A percentile compares a stretch with the other conserved stretches of the same genome.
These are phyloP conservation scores for Coprinopsis marcescibilis DNA, from an alignment of 768 basidiomycete genomes.

Conservation along the genomic window DNA sequence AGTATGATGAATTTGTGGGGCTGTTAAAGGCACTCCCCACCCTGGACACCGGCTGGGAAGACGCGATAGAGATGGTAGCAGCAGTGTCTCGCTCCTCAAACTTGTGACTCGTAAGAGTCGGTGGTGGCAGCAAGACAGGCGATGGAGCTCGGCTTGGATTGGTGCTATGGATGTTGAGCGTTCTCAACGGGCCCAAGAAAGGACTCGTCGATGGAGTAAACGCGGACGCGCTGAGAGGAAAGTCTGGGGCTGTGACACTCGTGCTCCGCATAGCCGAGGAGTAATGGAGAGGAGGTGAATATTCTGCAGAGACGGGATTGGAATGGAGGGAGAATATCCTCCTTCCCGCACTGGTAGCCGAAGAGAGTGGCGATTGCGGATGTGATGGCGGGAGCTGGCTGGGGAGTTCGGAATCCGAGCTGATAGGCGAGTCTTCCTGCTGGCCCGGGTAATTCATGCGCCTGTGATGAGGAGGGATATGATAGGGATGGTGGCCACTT, in stretches of 20 bases:
- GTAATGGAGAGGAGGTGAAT: slow-evolving; percentile 26
- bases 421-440: slow-evolving; percentile 58
- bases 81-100: slow-evolving; percentile 5
- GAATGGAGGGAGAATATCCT: slow-evolving; percentile 16
- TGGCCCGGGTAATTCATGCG: slow-evolving; percentile 21
- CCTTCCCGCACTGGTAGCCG: slow-evolving; percentile 23
- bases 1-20: slow-evolving; percentile 17
- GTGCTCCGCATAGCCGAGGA: slow-evolving; percentile 25
- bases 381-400: slow-evolving; percentile 23
- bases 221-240: slow-evolving; percentile 16
- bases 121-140: slow-evolving; percentile 59
- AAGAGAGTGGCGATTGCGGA: slow-evolving; percentile 28
- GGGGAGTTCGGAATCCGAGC: slow-evolving; percentile 57
- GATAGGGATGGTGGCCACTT: slow-evolving; percentile 39
- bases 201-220: slow-evolving; percentile 74
- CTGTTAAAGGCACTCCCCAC: slow-evolving; percentile 25
- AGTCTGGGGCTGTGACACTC: slow-evolving; percentile 26
- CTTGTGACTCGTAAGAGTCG: slow-evolving; percentile 13
- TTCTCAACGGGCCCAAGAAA: slow-evolving; percentile 72
- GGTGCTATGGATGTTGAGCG: slow-evolving; percentile 68
- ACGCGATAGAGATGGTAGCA: slow-evolving; percentile 13
- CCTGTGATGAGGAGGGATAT: slow-evolving; percentile 29
- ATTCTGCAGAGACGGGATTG: slow-evolving; percentile 18
- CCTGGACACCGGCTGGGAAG: slow-evolving; percentile 17
- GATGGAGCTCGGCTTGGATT: slow-evolving; percentile 68